Base-by-base conservation (phyloP, 371 early-diverging fungal species). In the Mortierella sp. region DNA sequence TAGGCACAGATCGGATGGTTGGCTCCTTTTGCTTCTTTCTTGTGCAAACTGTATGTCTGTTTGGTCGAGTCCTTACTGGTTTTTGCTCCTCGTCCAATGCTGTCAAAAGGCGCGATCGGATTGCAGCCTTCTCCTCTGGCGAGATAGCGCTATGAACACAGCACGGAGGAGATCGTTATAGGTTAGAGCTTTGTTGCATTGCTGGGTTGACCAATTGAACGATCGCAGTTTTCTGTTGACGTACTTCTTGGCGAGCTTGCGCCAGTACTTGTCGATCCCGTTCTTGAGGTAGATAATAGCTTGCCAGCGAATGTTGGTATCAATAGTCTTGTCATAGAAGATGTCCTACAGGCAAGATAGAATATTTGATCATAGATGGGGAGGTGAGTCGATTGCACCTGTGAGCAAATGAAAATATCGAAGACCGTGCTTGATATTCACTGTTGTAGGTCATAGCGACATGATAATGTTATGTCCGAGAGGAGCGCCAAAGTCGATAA, bases 201-300 rank as follows among this genome's bases (percentile, higher is more conserved):
- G 65, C 27, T 44, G 35, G 32, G 32, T 77, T 11, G 51, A 77
- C 29, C 44, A 60, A 58, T 77, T 58, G 58, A 58, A 12, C 44
- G 70, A 63, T 21, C 7, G 54, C 29, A 46, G 32, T 75, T 24
- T 43, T 55, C 54, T n/a, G 16, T 55, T 24, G 12, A 46, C 78
- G 77, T 89, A 96, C 95, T 92, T 92, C 88, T 89, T 92, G 14
- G 95, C 95, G 4, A 94, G 91, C 84, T 92, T 94, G 83, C 96
- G 91, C 98, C 98, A 98, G 84, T 95, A 97, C 76, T 93, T 93
- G 84, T 95, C 95, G 60, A 98, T 91, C 4, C 97, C 97, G 83
- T 97, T 97, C 88, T 98, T 98, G 71, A 98, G 89, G 75, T 93
- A 93, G 71, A 97, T 93, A 29, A 95, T 93, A 21, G 96, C 94